A percentile compares a stretch with the other conserved stretches of the same genome.
These are phyloP conservation scores for Phytophthora sp. DNA, from an alignment of 352 stramenopile genomes.

Conservation along the genomic window DNA sequence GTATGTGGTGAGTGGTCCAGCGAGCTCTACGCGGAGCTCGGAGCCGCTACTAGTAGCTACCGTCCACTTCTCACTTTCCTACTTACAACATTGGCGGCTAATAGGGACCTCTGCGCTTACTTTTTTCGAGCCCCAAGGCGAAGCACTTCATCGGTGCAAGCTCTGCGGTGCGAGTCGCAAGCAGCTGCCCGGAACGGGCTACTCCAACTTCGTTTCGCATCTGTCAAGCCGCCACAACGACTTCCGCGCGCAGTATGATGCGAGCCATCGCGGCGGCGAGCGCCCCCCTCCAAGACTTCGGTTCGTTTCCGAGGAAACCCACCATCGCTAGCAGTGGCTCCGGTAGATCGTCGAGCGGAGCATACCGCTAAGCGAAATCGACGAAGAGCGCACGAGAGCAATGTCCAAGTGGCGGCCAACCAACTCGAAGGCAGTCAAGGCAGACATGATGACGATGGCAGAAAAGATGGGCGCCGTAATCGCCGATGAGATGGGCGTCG, in stretches of 20 bases:
- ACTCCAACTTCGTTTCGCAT: not conserved
- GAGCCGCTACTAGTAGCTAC: too few relatives aligned
- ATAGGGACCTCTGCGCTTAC: not conserved
- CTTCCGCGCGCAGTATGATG: not conserved
- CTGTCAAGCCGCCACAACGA: not conserved
- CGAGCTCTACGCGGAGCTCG: too few relatives aligned
- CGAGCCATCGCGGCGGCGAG: too few relatives aligned
- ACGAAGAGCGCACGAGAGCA: not conserved
- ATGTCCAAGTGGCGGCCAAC: not conserved
- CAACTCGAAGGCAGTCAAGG: not conserved
- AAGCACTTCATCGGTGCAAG: not conserved
- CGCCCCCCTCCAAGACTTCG: too few relatives aligned
- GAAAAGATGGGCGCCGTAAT: not conserved
- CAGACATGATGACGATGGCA: not conserved
- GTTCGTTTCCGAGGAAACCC: constrained; percentile 15
- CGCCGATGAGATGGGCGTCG: not conserved
- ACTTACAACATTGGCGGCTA: not conserved
- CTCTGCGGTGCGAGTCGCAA: too few relatives aligned
- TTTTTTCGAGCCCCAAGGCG: too few relatives aligned
- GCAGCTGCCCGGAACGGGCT: too few relatives aligned
- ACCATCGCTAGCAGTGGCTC: constrained; percentile 1
- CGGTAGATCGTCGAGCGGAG: constrained; percentile 6
- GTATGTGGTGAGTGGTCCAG: too few relatives aligned
- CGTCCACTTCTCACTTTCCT: not conserved
- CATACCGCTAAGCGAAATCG: constrained; percentile 15